Percentiles rank a stretch among this genome's conserved stretches.
phyloP scores from a whole-genome alignment of 148 eudicot species.

The Talinum fruticosum region DNA sequence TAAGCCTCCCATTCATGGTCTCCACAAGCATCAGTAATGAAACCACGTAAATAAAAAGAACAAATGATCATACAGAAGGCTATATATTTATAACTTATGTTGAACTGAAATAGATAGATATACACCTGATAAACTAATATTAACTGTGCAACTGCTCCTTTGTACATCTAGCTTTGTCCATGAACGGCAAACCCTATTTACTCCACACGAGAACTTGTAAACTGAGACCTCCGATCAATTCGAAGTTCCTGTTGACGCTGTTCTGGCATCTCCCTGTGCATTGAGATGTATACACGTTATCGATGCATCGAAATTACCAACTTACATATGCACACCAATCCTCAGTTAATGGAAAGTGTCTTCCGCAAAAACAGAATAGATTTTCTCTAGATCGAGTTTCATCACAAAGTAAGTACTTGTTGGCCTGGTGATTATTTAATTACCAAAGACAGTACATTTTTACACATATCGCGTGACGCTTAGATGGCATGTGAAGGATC shows the following conservation, averaged over 20 bases:
- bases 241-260: background rate
- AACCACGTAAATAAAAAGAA: slow-evolving; percentile 7
- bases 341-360: no score
- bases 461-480: no score
- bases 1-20: no score
- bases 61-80: background rate
- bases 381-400: no score
- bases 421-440: no score
- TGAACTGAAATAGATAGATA: slow-evolving; percentile 14
- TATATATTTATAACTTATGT: slow-evolving; percentile 13
- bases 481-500: no score
- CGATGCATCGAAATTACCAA: no score
- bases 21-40: no score
- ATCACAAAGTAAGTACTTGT: no score
- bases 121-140: slow-evolving; percentile 21
- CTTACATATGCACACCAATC: no score
- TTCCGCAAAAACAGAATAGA: no score
- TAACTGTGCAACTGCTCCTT: slow-evolving; percentile 26
- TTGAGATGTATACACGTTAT: background rate
- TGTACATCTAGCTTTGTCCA: slow-evolving; percentile 28
- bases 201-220: background rate
- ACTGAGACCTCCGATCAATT: background rate
- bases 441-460: no score
- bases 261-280: background rate
- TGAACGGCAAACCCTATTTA: slow-evolving; percentile 25